Percentiles rank a stretch among this genome's conserved stretches.
These are phyloP conservation scores for Colletotrichum sp. DNA, from an alignment of 2,329 filamentous ascomycete species.

Conservation along the genomic window DNA sequence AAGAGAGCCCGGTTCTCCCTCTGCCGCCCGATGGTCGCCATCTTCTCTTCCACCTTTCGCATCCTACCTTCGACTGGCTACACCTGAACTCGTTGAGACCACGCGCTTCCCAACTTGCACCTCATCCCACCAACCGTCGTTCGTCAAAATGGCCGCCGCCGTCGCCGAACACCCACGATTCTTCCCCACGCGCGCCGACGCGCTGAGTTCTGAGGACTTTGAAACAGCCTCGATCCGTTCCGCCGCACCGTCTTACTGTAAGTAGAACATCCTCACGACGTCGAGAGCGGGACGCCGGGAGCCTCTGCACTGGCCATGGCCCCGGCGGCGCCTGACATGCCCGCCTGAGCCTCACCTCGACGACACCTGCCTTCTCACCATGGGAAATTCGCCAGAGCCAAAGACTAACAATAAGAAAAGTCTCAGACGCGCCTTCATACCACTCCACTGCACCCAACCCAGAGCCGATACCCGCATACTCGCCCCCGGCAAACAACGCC, in stretches of 20 bases:
- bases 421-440: constrained; percentile 70
- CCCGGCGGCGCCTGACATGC: neutral
- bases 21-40: neutral
- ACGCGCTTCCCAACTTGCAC: neutral
- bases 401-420: constrained; percentile 35
- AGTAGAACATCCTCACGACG: constrained; percentile 31
- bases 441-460: constrained; percentile 57
- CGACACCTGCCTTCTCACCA: neutral
- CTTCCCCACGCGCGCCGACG: constrained; percentile 25
- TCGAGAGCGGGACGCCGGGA: neutral
- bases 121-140: neutral
- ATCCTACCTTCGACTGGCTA: constrained; percentile 1
- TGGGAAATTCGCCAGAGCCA: neutral
- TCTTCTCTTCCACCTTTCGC: neutral
- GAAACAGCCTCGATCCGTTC: constrained; percentile 72
- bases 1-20: neutral
- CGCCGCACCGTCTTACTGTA: constrained; percentile 71
- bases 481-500: constrained; percentile 37
- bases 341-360: neutral
- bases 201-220: constrained; percentile 58
- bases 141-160: constrained; percentile 8
- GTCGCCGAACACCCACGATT: constrained; percentile 10
- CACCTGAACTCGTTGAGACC: neutral
- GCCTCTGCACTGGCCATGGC: neutral
- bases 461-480: constrained; percentile 57